Conservation (phyloP, 345 rosid genomes). For the Aquilaria malaccensis region DNA sequence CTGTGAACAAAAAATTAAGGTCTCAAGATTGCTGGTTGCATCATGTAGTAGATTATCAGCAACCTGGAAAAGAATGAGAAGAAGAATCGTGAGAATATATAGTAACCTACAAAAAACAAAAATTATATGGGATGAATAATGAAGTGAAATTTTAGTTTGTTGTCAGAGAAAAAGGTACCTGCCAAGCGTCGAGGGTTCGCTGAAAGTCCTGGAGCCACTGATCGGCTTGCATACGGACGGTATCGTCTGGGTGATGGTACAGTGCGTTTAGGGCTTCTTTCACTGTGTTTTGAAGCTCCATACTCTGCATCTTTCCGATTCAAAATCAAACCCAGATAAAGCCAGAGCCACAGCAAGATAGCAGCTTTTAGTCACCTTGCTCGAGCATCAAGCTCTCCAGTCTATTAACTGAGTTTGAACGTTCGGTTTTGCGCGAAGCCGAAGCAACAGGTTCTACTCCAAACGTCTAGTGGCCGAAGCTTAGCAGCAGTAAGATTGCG, state of each 20-base stretch:
- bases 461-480: no score
- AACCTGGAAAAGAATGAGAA: conserved; percentile 40
- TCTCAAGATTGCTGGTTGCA: conserved; percentile 89
- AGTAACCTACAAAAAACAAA: not conserved
- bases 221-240: conserved; percentile 83
- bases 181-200: conserved; percentile 98
- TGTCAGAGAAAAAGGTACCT: conserved; percentile 30
- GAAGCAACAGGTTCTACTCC: no score
- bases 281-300: conserved; percentile 90
- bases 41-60: conserved; percentile 99
- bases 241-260: conserved; percentile 94
- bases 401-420: not conserved
- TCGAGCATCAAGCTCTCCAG: no score
- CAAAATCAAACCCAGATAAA: conserved; percentile 13
- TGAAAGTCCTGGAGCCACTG: conserved; percentile 90
- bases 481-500: no score
- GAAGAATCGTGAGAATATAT: not conserved
- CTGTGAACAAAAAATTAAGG: conserved; percentile 96
- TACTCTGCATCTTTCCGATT: conserved; percentile 18
- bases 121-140: not conserved
- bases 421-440: no score
- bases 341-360: no score
- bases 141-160: conserved; percentile 2
- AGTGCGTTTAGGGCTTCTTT: conserved; percentile 96
- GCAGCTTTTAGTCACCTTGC: no score